Base-by-base conservation (phyloP, 495 filamentous ascomycete species). In the Penicillium alfredii region DNA sequence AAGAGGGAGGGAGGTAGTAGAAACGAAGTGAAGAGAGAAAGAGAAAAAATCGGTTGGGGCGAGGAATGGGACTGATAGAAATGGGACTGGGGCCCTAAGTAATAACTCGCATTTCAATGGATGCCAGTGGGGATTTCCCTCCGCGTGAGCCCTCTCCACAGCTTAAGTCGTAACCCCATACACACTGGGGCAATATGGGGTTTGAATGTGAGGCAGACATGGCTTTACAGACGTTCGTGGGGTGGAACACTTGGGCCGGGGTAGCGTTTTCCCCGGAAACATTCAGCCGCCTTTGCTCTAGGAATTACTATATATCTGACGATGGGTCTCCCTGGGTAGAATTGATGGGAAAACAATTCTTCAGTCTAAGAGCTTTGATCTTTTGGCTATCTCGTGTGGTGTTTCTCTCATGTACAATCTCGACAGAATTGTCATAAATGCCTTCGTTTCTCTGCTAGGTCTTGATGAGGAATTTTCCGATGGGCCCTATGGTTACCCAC, bases 201-300 rank as follows among this genome's bases (percentile, higher is more conserved):
- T 53, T 54, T 31, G 38, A 44, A 40, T 31, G 32, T 45, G 44
- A 49, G 38, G 40, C 44, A 45, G 38, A 30, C 41, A 46, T 36
- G 41, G 33, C 16, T 35, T 42, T 33, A 37, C 42, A 22, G 35
- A 42, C 49, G 35, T 39, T 41, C 49, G 36, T 19, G 42, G 38
- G 44, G 48, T 51, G 47, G 34, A 23, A 41, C 29, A 24, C 31
- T 40, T 35, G 12, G 39, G 28, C 52, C 56, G 59, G 59, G 59
- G 56, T 45, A 60, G 56, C 39, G 54, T 60, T 63, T 56, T 63
- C 54, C 59, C 59, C 54, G 51, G 44, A 43, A 56, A 46, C 45
- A 15, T 48, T 50, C 49, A 56, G 45, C 53, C 53, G 53, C 42
- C 32, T 15, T n/a, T n/a, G n/a, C n/a, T n/a, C n/a, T n/a, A n/a